Conservation (phyloP, 2,329 filamentous ascomycete genomes). For the Colletotrichum sp. region DNA sequence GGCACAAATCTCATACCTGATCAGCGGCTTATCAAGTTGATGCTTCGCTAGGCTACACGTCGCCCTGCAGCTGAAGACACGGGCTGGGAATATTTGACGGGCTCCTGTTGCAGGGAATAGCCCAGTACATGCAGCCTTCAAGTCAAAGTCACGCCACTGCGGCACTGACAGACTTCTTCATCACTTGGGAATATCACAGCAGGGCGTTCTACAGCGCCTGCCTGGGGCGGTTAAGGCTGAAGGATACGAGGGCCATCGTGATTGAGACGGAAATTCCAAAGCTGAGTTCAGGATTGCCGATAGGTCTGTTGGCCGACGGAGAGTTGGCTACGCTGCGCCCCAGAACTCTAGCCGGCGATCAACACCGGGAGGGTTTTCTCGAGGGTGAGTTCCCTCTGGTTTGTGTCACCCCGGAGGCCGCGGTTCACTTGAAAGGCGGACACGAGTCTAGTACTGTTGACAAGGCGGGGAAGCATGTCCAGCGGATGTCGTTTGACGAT, state of each 20-base stretch:
- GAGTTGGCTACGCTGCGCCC: neutral
- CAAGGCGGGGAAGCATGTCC: neutral
- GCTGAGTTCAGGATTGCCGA: neutral
- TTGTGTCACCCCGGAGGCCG: neutral
- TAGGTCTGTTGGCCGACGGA: neutral
- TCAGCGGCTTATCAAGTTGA: neutral
- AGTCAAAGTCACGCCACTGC: constrained; percentile 11
- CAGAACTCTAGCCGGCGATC: constrained; percentile 11
- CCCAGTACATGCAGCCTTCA: neutral
- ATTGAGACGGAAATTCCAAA: neutral
- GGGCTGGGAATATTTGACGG: neutral
- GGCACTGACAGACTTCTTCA: neutral
- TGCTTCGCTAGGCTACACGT: neutral
- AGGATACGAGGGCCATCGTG: neutral
- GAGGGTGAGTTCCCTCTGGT: neutral
- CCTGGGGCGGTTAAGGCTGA: neutral
- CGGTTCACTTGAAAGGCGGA: neutral
- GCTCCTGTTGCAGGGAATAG: neutral
- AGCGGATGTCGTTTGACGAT: neutral
- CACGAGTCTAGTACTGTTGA: neutral
- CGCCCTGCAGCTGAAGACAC: neutral
- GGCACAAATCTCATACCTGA: neutral
- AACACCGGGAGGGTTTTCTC: neutral
- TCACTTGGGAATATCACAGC: neutral
- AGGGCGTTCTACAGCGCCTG: neutral